Evolutionary conservation across 176 grass and related monocot genomes (phyloP), one percentile per base, ranked within the genome.

Genomic region (Puya raimondii): DNA sequence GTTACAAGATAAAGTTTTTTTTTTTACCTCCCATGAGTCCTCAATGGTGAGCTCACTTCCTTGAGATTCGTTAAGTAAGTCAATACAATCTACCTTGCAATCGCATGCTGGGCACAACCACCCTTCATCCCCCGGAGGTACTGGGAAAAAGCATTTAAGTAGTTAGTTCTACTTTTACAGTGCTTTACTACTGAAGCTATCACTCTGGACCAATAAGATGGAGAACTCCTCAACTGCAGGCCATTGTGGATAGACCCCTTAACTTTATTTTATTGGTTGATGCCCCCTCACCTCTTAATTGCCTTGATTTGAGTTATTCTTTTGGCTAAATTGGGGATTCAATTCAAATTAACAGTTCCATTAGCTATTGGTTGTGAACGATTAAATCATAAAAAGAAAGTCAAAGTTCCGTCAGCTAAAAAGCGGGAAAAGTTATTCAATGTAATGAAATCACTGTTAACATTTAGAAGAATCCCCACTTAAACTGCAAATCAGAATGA

Each of bases 21-120:
- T 16, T 23, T 74, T 93, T 93, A 99, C 94, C 90, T 99, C 90
- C 86, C 86, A 99, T 0, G 89, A 83, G 77, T 99, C 94, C 72
- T 88, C 79, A 21, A 99, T 86, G 66, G 76, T 81, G 73, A 99
- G 90, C 65, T 74, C 75, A 50, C 77, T 88, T 80, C 80, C 94
- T 67, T 99, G 84, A 70, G 80, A 88, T 82, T 99, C 89, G 77
- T 93, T 99, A 79, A 99, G 72, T 80, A 85, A 76, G 64, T 81
- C 87, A 64, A 99, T 81, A 76, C 87, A 99, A 56, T 99, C 74
- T 51, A 90, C 64, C 76, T 99, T 99, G 82, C 90, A 99, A 79
- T 86, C 82, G 50, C 94, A 99, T 69, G 87, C 87, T 49, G 94
- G 89, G 53, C 94, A 99, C 47, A 93, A 67, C 94, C 94, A 99